Conservation (phyloP, 129 eudicot species). For the Flaveria trinervia region DNA sequence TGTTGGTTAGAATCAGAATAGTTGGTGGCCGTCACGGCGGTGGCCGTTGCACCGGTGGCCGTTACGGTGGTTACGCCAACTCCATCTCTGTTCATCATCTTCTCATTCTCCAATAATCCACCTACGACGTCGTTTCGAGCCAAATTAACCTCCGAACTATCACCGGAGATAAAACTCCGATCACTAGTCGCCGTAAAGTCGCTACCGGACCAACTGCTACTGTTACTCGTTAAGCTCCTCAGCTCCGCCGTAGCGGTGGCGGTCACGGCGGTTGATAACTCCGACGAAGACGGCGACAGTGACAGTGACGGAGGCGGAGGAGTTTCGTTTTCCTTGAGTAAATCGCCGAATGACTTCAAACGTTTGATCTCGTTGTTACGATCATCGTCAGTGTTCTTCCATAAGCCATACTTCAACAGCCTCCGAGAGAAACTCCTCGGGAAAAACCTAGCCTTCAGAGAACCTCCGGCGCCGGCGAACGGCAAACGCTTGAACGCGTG, state of each 20-base stretch:
- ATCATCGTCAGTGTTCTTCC: constrained; percentile 46
- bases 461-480: constrained; percentile 18
- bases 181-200: constrained; percentile 44
- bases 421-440: constrained; percentile 59
- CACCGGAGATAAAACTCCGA: constrained; percentile 35
- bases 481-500: constrained; percentile 63
- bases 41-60: constrained; percentile 28
- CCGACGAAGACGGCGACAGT: not conserved
- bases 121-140: constrained; percentile 39
- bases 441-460: not conserved
- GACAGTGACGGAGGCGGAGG: not conserved
- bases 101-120: constrained; percentile 7
- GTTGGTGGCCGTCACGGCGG: constrained; percentile 26
- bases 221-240: constrained; percentile 27
- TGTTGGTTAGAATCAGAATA: constrained; percentile 30
- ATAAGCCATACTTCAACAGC: constrained; percentile 51
- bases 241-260: constrained; percentile 22
- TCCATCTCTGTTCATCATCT: constrained; percentile 25
- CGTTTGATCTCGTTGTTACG: constrained; percentile 46
- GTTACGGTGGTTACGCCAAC: constrained; percentile 50
- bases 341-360: constrained; percentile 51
- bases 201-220: constrained; percentile 37
- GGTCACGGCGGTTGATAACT: constrained; percentile 24
- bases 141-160: constrained; percentile 26
- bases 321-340: constrained; percentile 33